These are phyloP conservation scores for Combretum micranthum DNA, from an alignment of 345 rosid species.

Conservation along the genomic window DNA sequence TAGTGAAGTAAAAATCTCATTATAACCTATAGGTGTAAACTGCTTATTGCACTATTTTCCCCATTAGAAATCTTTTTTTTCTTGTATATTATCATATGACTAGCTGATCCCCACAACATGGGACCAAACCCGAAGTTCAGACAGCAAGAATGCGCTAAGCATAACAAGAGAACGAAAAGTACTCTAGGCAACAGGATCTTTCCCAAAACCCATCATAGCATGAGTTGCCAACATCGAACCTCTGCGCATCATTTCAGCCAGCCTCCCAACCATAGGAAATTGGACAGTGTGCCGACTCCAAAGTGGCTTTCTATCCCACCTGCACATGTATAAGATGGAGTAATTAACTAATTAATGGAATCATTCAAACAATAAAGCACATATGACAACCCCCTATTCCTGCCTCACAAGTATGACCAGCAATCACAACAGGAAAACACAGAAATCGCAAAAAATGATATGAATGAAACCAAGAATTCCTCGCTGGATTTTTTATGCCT, in stretches of 20 bases:
- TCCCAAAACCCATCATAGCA: slow-evolving; percentile 89
- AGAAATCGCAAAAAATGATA: too few relatives aligned
- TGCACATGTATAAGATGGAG: slow-evolving; percentile 9
- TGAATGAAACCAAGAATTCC: too few relatives aligned
- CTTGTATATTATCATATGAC: too few relatives aligned
- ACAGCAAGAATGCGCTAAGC: background rate
- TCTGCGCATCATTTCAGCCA: slow-evolving; percentile 53
- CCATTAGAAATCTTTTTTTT: too few relatives aligned
- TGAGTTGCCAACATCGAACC: slow-evolving; percentile 85
- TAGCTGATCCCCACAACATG: too few relatives aligned
- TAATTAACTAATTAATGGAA: background rate
- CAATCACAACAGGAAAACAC: too few relatives aligned
- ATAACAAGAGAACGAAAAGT: background rate
- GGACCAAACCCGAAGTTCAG: background rate
- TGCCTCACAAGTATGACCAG: too few relatives aligned
- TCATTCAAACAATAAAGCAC: background rate
- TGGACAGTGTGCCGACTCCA: slow-evolving; percentile 51
- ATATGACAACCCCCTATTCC: background rate
- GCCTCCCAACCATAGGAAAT: slow-evolving; percentile 49
- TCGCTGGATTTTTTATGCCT: too few relatives aligned
- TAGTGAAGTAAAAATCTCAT: too few relatives aligned
- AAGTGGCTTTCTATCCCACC: slow-evolving; percentile 94
- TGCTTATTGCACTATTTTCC: too few relatives aligned
- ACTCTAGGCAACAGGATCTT: slow-evolving; percentile 43
- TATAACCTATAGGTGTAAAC: too few relatives aligned